Base-by-base conservation (phyloP, 1,284 basidiomycete genomes). In the Marasmius tenuissimus region DNA sequence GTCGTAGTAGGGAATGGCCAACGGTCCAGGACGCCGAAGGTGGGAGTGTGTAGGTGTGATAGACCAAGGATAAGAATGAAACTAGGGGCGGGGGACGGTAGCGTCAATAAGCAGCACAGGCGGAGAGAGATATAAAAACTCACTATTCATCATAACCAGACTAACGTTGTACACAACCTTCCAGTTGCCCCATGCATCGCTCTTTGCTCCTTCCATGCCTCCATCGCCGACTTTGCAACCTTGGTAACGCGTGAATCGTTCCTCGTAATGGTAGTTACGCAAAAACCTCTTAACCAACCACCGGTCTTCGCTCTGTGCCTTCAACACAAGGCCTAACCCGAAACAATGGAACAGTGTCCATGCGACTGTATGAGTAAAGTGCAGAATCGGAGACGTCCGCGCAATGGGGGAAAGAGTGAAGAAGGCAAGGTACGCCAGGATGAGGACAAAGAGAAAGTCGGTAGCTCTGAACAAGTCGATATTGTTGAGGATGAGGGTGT, bases 131-230 rank as follows among this genome's bases (percentile, higher is more conserved):
- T 56, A 57, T 39, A 47, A 64, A 42, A 33, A 82, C 85, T 48
- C 66, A 93, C 93, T 87, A 74, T 98, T 98, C 8, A 92, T 96
- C 94, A 98, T 97, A 72, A 91, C 91, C 78, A 97, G 82, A 71
- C 92, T 94, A 72, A 96, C 78, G 75, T 98, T 98, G 76, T 97
- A 98, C 40, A 93, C 83, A 6, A 84, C 83, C 76, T 98, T 98
- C 96, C 96, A 99, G 74, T 97, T 97, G 38, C 83, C 81, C 70
- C 98, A 99, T 0, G 96, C 94, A 72, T 98, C 97, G 54, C 89
- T 84, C 11, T 96, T 86, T 0, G 96, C 95, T 57, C 88, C 86
- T 55, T 72, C 27, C 27, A 27, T 85, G 75, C 57, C 86, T 80
- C 62, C 60, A 40, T 78, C 81, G 64, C 87, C 84, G 65, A 78